Conservation (phyloP, 1,284 basidiomycete genomes). For the Heterobasidion parviporum region DNA sequence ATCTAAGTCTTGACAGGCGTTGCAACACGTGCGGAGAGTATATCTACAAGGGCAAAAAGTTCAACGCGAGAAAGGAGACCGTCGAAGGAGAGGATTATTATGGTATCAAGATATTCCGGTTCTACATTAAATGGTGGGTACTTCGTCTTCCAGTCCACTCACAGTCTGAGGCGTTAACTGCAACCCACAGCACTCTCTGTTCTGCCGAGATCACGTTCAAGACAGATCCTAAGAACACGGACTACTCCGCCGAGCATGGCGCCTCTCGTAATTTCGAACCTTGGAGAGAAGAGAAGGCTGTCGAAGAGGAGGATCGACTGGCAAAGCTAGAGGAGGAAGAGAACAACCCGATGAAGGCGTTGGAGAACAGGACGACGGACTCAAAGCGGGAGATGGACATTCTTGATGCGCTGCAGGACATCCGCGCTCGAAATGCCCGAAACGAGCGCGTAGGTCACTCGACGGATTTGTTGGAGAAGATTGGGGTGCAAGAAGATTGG, state of each 20-base stretch:
- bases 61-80: slow-evolving; percentile 98
- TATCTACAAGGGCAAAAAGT: slow-evolving; percentile 98
- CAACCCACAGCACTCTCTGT: slow-evolving; percentile 65
- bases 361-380: slow-evolving; percentile 89
- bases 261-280: slow-evolving; percentile 93
- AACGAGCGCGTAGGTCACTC: slow-evolving; percentile 74
- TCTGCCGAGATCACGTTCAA: slow-evolving; percentile 99
- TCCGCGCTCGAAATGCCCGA: slow-evolving; percentile 87
- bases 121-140: slow-evolving; percentile 75
- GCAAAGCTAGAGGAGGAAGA: slow-evolving; percentile 81
- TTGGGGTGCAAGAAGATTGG: slow-evolving; percentile 56
- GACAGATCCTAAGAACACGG: slow-evolving; percentile 97
- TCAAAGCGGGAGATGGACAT: slow-evolving; percentile 98
- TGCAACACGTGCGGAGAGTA: slow-evolving; percentile 97
- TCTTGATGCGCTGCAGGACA: slow-evolving; percentile 92
- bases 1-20: slow-evolving; percentile 39
- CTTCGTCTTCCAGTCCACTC: background rate
- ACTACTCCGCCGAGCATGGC: slow-evolving; percentile 88
- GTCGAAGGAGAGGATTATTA: slow-evolving; percentile 96
- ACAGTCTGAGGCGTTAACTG: background rate
- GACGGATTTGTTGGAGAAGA: slow-evolving; percentile 51
- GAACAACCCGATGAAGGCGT: slow-evolving; percentile 94
- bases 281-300: slow-evolving; percentile 73
- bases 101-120: slow-evolving; percentile 92
- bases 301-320: slow-evolving; percentile 68